Base-by-base conservation (phyloP, 2,329 filamentous ascomycete genomes). In the Curvularia sp. region DNA sequence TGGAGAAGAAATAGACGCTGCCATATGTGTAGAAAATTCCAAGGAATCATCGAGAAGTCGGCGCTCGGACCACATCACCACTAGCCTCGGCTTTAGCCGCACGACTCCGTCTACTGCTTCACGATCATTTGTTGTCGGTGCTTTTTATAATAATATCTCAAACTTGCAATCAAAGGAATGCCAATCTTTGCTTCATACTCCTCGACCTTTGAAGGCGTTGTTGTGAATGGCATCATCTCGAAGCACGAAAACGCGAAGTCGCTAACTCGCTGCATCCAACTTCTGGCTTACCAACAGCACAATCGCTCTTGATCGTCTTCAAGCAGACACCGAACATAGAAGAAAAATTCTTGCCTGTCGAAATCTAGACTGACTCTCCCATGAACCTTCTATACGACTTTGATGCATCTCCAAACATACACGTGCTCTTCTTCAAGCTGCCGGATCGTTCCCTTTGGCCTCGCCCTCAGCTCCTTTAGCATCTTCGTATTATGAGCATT, bases 1-100 rank as follows among this genome's bases (percentile, higher is more conserved):
- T 57, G 62, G 69, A 71, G 58, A 58, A 53, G 58, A 55, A 50
- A 49, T 60, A 53, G 49, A 46, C 38, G 53, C 41, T 46, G 53
- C 48, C 49, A 48, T 57, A 55, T 53, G 45, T 53, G 49, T 50
- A 57, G 49, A 60, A 57, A 53, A 56, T 52, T 50, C 34, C 47
- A 49, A 49, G 52, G 59, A 61, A 61, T 54, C 59, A 55, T 59
- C 59, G 48, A 59, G 59, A 61, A 59, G 23, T 39, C 23, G 46
- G 27, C 60, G 57, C 60, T 56, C 32, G 39, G 59, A 51, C 59
- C 45, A 54, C 41, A 45, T 50, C 48, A 32, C 28, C 23, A 56
- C 53, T 57, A 57, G 49, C 58, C 55, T 60, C 58, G 58, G 58
- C 50, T 58, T 54, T 60, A 46, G 25, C 10, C 34, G 43, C 43